Conservation (phyloP, 176 grass and related monocot genomes). For the Chloris gayana region DNA sequence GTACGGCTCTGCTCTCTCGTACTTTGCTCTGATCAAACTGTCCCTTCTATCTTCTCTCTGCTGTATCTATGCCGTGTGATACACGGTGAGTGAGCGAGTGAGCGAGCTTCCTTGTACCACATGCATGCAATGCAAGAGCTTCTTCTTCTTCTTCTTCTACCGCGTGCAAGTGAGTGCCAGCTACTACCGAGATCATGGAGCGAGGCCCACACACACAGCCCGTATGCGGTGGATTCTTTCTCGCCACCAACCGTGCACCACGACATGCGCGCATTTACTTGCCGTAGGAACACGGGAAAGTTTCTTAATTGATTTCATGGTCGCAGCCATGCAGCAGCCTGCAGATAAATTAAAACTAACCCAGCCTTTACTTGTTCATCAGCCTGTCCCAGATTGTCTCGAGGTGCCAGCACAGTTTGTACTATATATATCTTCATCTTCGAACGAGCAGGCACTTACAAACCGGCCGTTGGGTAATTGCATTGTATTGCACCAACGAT, state of each 20-base stretch:
- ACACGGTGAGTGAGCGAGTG: no score
- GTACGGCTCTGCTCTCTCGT: conserved; percentile 29
- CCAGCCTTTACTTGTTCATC: no score
- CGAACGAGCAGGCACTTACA: no score
- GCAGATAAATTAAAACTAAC: no score
- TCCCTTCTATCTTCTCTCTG: neutral
- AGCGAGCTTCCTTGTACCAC: no score
- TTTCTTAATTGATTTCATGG: neutral
- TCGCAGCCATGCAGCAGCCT: neutral
- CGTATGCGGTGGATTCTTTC: neutral
- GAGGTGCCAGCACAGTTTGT: no score
- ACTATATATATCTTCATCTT: no score
- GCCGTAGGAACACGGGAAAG: conserved; percentile 31
- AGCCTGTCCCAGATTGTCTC: no score
- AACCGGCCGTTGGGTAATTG: no score
- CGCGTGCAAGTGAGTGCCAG: neutral
- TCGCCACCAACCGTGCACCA: neutral
- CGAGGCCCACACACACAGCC: neutral
- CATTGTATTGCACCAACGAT: no score
- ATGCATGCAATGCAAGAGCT: no score
- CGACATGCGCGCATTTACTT: conserved; percentile 25
- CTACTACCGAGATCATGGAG: neutral
- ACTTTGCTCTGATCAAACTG: conserved; percentile 36
- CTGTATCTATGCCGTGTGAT: neutral
- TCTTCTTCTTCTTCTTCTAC: no score